Evolutionary conservation across 1,284 basidiomycete genomes (phyloP).

Genomic region (Leccinum insigne): DNA sequence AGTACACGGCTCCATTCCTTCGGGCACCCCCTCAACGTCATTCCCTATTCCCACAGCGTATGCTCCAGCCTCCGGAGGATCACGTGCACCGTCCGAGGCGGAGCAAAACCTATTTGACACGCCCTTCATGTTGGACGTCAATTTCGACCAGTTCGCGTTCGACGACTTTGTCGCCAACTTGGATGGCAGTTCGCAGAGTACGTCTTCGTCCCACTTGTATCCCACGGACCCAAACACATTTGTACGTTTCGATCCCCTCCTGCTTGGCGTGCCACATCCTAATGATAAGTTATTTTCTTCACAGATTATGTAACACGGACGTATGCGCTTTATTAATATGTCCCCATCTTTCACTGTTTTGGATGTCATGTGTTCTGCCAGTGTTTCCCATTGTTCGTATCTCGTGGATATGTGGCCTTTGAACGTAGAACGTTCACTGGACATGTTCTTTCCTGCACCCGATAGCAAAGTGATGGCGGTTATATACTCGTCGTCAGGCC

Average conservation of each 20-base stretch:
- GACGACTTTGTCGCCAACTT: constrained; percentile 26
- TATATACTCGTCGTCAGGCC: constrained; percentile 6
- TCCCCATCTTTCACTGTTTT: background rate
- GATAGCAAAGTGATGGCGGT: constrained; percentile 2
- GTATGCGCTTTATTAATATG: constrained; percentile 2
- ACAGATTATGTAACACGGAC: constrained; percentile 28
- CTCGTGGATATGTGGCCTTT: background rate
- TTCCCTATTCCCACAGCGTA: constrained; percentile 7
- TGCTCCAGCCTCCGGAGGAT: background rate
- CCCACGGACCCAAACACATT: constrained; percentile 15
- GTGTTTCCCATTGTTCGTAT: constrained; percentile 5
- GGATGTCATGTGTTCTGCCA: background rate
- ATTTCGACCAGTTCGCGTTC: constrained; percentile 28
- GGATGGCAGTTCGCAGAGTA: constrained; percentile 10
- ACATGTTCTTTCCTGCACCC: background rate
- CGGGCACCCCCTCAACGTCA: constrained; percentile 6
- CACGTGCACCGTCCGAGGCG: constrained; percentile 1
- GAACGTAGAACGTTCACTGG: constrained; percentile 15
- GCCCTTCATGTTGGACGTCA: constrained; percentile 33
- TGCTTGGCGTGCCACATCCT: constrained; percentile 8
- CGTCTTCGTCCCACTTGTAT: constrained; percentile 16
- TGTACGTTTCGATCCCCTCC: constrained; percentile 18
- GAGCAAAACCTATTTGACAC: constrained; percentile 33
- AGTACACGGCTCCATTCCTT: constrained; percentile 6
- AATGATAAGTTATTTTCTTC: background rate